A percentile compares a stretch with the other conserved stretches of the same genome.
phyloP scores from a whole-genome alignment of 495 filamentous ascomycete species.

The Penicillium samsonianum region DNA sequence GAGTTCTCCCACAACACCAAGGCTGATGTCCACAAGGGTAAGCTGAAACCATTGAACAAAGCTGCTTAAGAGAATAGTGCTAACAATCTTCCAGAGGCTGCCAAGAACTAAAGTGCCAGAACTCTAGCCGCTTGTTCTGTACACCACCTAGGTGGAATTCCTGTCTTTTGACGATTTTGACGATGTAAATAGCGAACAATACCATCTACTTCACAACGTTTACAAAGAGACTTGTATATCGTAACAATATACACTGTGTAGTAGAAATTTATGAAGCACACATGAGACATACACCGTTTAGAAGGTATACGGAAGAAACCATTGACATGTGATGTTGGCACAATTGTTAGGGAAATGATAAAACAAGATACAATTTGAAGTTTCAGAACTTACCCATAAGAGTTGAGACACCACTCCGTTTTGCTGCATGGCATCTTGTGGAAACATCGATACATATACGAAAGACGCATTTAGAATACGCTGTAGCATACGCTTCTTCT shows the following conservation, averaged over 20 bases:
- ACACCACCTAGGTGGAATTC: background rate
- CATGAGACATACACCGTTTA: background rate
- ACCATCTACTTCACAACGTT: background rate
- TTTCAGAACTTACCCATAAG: too few relatives aligned
- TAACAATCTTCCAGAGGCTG: conserved; percentile 4
- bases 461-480: too few relatives aligned
- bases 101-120: conserved; percentile 8
- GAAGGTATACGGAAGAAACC: background rate
- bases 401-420: too few relatives aligned
- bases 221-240: background rate
- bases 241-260: background rate
- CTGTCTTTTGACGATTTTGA: background rate
- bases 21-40: conserved; percentile 21
- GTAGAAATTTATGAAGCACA: background rate
- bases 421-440: too few relatives aligned
- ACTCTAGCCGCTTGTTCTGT: background rate
- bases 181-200: conserved; percentile 4
- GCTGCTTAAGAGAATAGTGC: background rate
- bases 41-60: background rate
- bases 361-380: too few relatives aligned
- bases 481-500: too few relatives aligned
- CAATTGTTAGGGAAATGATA: too few relatives aligned
- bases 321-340: too few relatives aligned
- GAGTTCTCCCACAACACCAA: conserved; percentile 15
- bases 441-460: too few relatives aligned